phyloP scores from a whole-genome alignment of 2,329 filamentous ascomycete species.

The Cucurbitaria berberidis region DNA sequence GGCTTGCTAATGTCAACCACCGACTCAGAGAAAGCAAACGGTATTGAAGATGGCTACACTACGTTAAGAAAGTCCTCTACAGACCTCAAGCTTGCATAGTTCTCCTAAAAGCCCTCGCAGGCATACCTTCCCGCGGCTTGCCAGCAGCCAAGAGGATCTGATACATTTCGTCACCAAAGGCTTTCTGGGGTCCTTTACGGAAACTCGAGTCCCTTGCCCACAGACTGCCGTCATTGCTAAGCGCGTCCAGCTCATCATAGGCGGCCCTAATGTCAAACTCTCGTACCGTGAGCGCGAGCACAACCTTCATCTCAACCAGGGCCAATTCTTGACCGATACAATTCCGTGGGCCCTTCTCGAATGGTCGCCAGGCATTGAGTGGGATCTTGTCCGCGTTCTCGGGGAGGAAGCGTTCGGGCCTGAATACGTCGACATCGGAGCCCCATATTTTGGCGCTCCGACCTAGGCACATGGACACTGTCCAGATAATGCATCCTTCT shows the following conservation, averaged over 20 bases:
- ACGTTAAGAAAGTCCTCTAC: background rate
- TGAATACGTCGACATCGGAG: slow-evolving; percentile 23
- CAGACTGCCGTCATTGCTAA: slow-evolving; percentile 23
- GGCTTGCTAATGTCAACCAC: background rate
- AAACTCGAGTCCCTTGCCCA: slow-evolving; percentile 23
- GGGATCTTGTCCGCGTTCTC: slow-evolving; percentile 17
- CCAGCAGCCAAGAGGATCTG: slow-evolving; percentile 33
- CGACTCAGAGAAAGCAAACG: background rate
- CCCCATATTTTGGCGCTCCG: slow-evolving; percentile 26
- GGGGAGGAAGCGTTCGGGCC: slow-evolving; percentile 33
- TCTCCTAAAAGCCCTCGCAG: slow-evolving; percentile 25
- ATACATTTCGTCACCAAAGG: slow-evolving; percentile 34
- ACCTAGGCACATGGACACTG: slow-evolving; percentile 22
- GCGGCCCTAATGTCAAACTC: slow-evolving; percentile 26
- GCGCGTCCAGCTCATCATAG: slow-evolving; percentile 17
- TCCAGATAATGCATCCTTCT: slow-evolving; percentile 19
- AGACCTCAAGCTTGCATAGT: background rate
- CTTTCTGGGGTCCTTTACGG: slow-evolving; percentile 22
- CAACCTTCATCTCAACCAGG: slow-evolving; percentile 23
- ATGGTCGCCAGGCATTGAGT: slow-evolving; percentile 42
- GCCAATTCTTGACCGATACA: slow-evolving; percentile 32
- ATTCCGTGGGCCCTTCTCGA: slow-evolving; percentile 46
- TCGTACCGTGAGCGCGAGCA: slow-evolving; percentile 27
- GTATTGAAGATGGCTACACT: background rate
- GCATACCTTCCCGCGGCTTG: slow-evolving; percentile 38